Evolutionary conservation across 2,329 filamentous ascomycete species (phyloP), one percentile per base, ranked within the genome.

Genomic region (Cercospora brassicicola): DNA sequence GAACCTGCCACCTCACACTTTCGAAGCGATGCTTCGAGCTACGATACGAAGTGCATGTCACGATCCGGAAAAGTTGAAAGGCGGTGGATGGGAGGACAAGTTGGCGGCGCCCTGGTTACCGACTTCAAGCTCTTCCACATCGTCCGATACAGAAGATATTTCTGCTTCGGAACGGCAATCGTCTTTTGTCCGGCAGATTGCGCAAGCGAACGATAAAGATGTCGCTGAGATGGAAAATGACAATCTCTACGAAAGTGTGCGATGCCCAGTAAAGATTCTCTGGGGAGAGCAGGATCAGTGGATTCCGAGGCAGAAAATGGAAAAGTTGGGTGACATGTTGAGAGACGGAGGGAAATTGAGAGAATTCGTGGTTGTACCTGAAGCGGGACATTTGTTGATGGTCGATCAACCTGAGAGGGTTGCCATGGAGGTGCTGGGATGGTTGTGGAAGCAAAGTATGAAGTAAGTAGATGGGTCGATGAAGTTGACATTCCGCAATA

Each of bases 371-470:
- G 60, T 81, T 5, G 73, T 82, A 56, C 77, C 80, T 8, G 71
- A 76, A 13, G 82, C 82, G 9, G 83, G 82, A 0, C 83, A 84
- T 77, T 59, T 84, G 5, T 72, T 82, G 1, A 82, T 83, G 80
- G 76, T 80, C 69, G 82, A 84, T 69, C 81, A 83, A 64, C 75
- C 72, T 10, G 79, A 74, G 6, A 77, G 74, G 59, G 69, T 84
- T 11, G 80, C 77, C 1, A 73, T 79, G 39, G 82, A 84, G 70
- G 15, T 82, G 2, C 75, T 73, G 0, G 64, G 66, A 26, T 83
- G 81, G 81, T 64, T 76, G 59, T 31, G 10, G 28, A 62, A 55
- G 42, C 59, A 48, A 36, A 36, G 23, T 15, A 8, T 42, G 36
- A 9, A 42, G 15, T 42, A 42, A 6, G 6, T 3, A 8, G 15